These are phyloP conservation scores for Globisporangium paddicum DNA, from an alignment of 352 stramenopile species.

Conservation along the genomic window DNA sequence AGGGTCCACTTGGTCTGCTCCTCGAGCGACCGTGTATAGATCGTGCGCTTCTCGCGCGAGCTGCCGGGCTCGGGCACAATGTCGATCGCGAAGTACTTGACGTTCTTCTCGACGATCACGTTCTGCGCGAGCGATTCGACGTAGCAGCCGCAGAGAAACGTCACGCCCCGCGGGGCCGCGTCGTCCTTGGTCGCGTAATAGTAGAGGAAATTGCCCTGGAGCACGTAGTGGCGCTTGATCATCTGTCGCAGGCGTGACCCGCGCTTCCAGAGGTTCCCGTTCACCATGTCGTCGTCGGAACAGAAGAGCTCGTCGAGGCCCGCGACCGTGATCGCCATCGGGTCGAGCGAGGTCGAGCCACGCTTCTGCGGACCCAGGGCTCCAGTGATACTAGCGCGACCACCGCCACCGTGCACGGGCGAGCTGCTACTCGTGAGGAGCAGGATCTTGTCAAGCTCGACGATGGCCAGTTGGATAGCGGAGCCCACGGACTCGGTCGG, in stretches of 20 bases:
- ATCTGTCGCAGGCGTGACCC: conserved; percentile 78
- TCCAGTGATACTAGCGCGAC: background rate
- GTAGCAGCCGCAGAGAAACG: conserved; percentile 81
- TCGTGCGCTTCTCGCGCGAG: conserved; percentile 63
- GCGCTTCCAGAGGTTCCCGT: conserved; percentile 72
- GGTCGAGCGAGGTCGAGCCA: background rate
- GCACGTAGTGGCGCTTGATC: conserved; percentile 82
- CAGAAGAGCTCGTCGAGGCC: conserved; percentile 22
- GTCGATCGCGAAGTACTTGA: conserved; percentile 86
- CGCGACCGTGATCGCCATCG: conserved; percentile 14
- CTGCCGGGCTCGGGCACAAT: conserved; percentile 72
- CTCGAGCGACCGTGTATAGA: conserved; percentile 78
- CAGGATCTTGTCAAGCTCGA: conserved; percentile 40
- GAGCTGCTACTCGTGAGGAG: conserved; percentile 7
- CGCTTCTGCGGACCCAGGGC: background rate
- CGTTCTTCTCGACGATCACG: conserved; percentile 66
- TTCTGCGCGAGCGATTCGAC: conserved; percentile 54
- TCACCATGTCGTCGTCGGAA: conserved; percentile 34
- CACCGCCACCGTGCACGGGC: background rate
- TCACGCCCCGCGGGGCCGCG: conserved; percentile 63
- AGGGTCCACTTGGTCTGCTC: conserved; percentile 77
- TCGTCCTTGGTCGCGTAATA: conserved; percentile 80
- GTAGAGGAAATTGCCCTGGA: conserved; percentile 88
- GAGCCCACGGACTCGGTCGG: conserved; percentile 26
- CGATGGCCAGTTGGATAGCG: conserved; percentile 46